phyloP scores from a whole-genome alignment of 345 rosid species.

The Noccaea bulbosa region DNA sequence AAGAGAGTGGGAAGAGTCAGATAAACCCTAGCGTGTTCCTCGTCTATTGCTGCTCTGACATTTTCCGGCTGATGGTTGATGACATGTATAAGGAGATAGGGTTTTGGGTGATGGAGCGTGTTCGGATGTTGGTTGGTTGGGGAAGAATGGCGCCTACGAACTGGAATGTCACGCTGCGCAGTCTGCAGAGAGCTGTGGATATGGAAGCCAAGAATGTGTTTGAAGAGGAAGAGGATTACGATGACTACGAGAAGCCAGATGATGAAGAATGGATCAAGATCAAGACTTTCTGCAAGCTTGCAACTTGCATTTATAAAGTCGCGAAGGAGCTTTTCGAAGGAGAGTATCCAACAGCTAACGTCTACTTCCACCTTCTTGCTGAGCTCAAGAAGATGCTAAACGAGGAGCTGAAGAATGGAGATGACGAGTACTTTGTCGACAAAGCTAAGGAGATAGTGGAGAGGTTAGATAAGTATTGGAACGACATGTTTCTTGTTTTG shows the following conservation, averaged over 20 bases:
- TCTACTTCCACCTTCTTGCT: slow-evolving; percentile 24
- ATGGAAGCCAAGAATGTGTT: slow-evolving; percentile 10
- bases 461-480: slow-evolving; percentile 73
- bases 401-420: background rate
- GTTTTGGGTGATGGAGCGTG: background rate
- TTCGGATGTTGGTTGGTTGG: slow-evolving; percentile 18
- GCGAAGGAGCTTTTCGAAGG: slow-evolving; percentile 20
- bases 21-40: background rate
- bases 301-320: slow-evolving; percentile 23
- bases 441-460: slow-evolving; percentile 13
- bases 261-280: slow-evolving; percentile 18
- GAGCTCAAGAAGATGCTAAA: slow-evolving; percentile 10
- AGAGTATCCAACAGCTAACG: slow-evolving; percentile 2
- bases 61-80: background rate
- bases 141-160: background rate
- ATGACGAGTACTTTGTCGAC: background rate
- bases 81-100: background rate
- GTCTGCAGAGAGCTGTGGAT: slow-evolving; percentile 13
- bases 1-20: background rate
- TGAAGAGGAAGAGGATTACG: background rate
- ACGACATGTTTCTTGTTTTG: slow-evolving; percentile 57
- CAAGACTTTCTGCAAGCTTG: slow-evolving; percentile 6
- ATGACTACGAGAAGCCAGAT: background rate
- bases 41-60: slow-evolving; percentile 12
- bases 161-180: background rate